phyloP scores from a whole-genome alignment of 1,139 yeast genomes.

The Kodamaea sp. region DNA sequence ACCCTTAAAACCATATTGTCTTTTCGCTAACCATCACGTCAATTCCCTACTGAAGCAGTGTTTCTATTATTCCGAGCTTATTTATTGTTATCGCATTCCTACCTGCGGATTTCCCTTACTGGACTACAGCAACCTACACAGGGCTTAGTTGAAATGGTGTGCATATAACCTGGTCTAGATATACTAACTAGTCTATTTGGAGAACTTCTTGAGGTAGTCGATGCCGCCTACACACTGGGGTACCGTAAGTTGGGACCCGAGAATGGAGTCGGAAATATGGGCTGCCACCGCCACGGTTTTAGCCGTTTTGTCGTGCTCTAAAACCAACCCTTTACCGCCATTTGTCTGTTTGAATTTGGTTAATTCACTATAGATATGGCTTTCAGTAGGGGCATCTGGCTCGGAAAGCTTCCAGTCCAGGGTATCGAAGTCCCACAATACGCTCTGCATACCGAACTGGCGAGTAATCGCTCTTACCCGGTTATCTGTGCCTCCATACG shows the following conservation, averaged over 20 bases:
- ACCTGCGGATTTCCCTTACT: too few species aligned
- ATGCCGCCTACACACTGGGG: conserved; percentile 81
- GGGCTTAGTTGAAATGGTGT: too few species aligned
- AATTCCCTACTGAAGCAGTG: too few species aligned
- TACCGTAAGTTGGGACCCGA: conserved; percentile 62
- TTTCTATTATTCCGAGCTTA: too few species aligned
- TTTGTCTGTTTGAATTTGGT: conserved; percentile 46
- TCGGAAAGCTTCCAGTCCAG: conserved; percentile 80
- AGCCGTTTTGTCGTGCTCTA: conserved; percentile 79
- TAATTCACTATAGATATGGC: conserved; percentile 57
- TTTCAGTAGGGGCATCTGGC: conserved; percentile 38
- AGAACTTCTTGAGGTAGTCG: conserved; percentile 39
- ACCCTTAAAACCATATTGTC: too few species aligned
- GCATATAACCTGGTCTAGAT: too few species aligned
- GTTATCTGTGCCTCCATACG: conserved; percentile 92
- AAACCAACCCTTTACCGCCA: conserved; percentile 59
- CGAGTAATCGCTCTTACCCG: conserved; percentile 77
- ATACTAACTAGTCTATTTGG: too few species aligned
- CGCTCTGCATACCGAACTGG: conserved; percentile 85
- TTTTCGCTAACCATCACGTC: too few species aligned
- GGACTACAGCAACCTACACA: too few species aligned
- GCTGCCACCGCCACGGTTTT: conserved; percentile 72
- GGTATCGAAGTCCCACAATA: conserved; percentile 89
- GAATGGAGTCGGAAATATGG: conserved; percentile 47
- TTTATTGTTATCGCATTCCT: too few species aligned